phyloP scores from a whole-genome alignment of 2,329 filamentous ascomycete genomes.

The Hyphodiscus sp. region DNA sequence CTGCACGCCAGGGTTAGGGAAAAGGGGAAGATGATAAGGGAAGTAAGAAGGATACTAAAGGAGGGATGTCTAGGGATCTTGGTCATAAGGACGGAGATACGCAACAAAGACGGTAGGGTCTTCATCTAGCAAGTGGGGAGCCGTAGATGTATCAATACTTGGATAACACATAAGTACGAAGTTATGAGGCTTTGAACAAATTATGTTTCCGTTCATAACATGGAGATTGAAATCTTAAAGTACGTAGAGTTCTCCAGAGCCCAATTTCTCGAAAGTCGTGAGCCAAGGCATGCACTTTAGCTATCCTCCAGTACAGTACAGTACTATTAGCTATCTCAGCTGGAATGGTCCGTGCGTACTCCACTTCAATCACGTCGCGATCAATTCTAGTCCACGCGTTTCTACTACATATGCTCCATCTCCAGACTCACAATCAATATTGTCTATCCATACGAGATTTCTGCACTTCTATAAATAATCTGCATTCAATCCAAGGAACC shows the following conservation, averaged over 20 bases:
- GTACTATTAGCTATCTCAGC: no score
- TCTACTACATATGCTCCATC: background rate
- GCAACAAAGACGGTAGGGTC: background rate
- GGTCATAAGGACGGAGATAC: background rate
- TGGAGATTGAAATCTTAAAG: slow-evolving; percentile 1
- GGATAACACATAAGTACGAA: no score
- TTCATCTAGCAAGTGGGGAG: background rate
- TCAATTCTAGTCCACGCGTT: background rate
- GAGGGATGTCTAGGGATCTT: no score
- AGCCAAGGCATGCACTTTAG: no score
- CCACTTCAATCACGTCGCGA: background rate
- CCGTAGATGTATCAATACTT: background rate
- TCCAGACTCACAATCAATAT: background rate
- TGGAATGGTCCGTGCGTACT: background rate
- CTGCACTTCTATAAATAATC: slow-evolving; percentile 5
- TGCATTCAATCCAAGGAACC: slow-evolving; percentile 4
- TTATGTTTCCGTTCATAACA: no score
- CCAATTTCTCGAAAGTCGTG: no score
- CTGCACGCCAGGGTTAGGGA: background rate
- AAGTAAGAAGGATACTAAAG: background rate
- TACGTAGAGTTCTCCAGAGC: background rate
- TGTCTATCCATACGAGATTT: slow-evolving; percentile 7
- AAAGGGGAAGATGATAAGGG: no score
- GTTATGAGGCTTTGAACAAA: no score
- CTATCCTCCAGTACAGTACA: no score